A percentile compares a stretch with the other conserved stretches of the same genome.
phyloP scores from a whole-genome alignment of 176 grass and related monocot genomes.

The Lolium perenne region DNA sequence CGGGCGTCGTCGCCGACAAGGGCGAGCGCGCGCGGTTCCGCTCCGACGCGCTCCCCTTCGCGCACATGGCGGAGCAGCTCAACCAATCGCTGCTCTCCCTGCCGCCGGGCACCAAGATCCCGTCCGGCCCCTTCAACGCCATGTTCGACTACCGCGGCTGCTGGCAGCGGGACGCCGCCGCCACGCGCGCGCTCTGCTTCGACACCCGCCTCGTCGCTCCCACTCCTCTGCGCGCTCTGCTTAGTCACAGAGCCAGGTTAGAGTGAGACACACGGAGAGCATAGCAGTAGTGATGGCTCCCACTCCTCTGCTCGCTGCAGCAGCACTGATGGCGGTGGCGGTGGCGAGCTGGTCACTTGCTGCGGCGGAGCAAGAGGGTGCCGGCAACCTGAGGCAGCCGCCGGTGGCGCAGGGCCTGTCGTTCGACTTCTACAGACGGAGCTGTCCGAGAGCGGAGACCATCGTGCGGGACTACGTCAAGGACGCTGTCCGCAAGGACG shows the following conservation, averaged over 20 bases:
- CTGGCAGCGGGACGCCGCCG: conserved; percentile 77
- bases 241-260: too few species aligned
- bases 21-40: conserved; percentile 74
- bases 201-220: conserved; percentile 74
- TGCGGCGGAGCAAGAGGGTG: not conserved
- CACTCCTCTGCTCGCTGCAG: not conserved
- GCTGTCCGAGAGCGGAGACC: conserved; percentile 54
- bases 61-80: conserved; percentile 84
- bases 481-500: conserved; percentile 40
- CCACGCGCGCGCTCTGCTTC: conserved; percentile 70
- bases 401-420: conserved; percentile 44
- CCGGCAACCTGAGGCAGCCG: not conserved
- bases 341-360: not conserved
- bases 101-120: conserved; percentile 57
- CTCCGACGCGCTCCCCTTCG: conserved; percentile 78
- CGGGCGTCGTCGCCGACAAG: conserved; percentile 70
- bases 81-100: conserved; percentile 61
- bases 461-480: conserved; percentile 48
- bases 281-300: too few species aligned
- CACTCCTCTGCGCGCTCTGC: too few species aligned
- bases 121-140: conserved; percentile 78
- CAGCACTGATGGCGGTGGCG: not conserved
- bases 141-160: conserved; percentile 78
- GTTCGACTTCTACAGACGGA: conserved; percentile 56
- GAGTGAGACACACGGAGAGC: too few species aligned